Conservation (phyloP, 2,329 filamentous ascomycete species). For the Colletotrichum gigasporum region DNA sequence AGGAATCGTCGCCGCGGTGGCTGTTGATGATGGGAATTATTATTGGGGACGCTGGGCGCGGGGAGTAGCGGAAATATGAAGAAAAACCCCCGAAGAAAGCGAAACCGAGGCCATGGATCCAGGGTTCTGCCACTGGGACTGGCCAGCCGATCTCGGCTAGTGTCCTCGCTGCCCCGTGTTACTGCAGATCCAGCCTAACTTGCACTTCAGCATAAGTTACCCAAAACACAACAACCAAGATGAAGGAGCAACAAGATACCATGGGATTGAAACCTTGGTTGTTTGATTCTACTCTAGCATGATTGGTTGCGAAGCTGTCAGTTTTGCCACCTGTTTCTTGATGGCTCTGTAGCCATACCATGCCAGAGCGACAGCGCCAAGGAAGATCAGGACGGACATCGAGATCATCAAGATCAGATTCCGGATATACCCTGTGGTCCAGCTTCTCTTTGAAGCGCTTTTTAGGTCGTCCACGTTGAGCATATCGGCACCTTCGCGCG, state of each 20-base stretch:
- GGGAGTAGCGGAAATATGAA: conserved; percentile 25
- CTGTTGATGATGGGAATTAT: not conserved
- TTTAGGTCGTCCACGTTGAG: conserved; percentile 69
- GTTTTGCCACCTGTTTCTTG: not conserved
- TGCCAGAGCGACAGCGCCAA: not conserved
- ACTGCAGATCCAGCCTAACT: no score
- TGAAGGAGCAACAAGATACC: no score
- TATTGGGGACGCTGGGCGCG: not conserved
- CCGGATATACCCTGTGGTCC: not conserved
- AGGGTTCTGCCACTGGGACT: no score
- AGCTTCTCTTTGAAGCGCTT: not conserved
- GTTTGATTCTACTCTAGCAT: not conserved
- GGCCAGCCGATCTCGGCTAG: not conserved
- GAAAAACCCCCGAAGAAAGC: not conserved
- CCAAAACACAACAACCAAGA: no score
- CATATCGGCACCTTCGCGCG: conserved; percentile 65
- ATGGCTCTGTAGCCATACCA: not conserved
- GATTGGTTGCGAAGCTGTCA: not conserved
- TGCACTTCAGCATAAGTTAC: no score
- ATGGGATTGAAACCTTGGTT: no score
- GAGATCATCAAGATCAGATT: not conserved
- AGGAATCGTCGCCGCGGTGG: not conserved
- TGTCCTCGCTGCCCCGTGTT: not conserved
- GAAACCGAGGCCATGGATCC: not conserved
- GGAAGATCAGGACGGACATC: not conserved